phyloP scores from a whole-genome alignment of 1,284 basidiomycete species.

The Papiliotrema terrestris region DNA sequence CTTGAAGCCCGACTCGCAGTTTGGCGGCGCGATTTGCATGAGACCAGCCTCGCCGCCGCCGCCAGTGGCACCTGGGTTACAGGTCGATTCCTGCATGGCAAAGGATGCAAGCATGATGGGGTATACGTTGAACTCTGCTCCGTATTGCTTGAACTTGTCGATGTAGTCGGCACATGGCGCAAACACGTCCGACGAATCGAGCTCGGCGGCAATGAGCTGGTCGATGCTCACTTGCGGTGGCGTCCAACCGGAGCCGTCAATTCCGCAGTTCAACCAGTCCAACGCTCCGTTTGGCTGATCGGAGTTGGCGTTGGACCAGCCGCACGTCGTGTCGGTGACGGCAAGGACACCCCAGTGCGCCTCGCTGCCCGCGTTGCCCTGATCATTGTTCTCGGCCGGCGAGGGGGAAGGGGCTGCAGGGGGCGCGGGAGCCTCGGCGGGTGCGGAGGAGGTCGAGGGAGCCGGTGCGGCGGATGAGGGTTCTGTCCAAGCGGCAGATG shows the following conservation, averaged over 20 bases:
- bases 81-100: constrained; percentile 75
- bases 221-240: constrained; percentile 53
- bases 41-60: constrained; percentile 74
- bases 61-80: constrained; percentile 66
- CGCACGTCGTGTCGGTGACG: constrained; percentile 29
- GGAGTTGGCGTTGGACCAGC: constrained; percentile 24
- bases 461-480: constrained; percentile 1
- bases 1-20: constrained; percentile 55
- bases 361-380: constrained; percentile 1
- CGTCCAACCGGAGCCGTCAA: constrained; percentile 49
- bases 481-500: constrained; percentile 1
- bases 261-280: constrained; percentile 74
- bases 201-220: constrained; percentile 55
- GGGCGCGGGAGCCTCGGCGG: background rate
- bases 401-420: background rate
- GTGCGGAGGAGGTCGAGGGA: constrained; percentile 1
- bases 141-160: constrained; percentile 56
- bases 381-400: background rate
- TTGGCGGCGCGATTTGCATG: constrained; percentile 79
- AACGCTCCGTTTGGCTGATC: constrained; percentile 69
- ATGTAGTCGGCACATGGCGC: constrained; percentile 60
- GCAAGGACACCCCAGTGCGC: constrained; percentile 8
- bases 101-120: constrained; percentile 72
- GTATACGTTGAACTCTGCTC: constrained; percentile 48
- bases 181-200: constrained; percentile 62